A percentile compares a stretch with the other conserved stretches of the same genome.
These are phyloP conservation scores for Fonticula alba DNA, from an alignment of 78 protist species.

Conservation along the genomic window DNA sequence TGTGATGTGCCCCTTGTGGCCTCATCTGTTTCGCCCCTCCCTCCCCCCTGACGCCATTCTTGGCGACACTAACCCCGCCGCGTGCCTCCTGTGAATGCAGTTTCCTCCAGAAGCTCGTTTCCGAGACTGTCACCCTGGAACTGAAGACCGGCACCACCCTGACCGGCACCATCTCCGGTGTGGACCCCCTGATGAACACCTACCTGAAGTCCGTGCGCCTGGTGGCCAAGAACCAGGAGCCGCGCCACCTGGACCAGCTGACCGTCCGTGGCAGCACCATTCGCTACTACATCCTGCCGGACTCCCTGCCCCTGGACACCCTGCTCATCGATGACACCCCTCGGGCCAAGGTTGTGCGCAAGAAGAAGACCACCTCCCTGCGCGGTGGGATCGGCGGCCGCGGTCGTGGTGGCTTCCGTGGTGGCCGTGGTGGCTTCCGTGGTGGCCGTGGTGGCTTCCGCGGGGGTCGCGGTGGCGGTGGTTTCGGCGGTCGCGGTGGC, in stretches of 20 bases:
- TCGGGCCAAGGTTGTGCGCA: conserved; percentile 38
- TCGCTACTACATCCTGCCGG: conserved; percentile 85
- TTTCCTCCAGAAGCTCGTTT: conserved; percentile 70
- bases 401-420: too few species aligned
- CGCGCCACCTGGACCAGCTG: conserved; percentile 68
- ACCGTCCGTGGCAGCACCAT: conserved; percentile 89
- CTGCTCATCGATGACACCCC: conserved; percentile 85
- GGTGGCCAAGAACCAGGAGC: conserved; percentile 65
- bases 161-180: conserved; percentile 77
- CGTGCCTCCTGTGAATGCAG: too few species aligned
- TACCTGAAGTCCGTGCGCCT: conserved; percentile 80
- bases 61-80: too few species aligned
- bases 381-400: too few species aligned
- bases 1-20: too few species aligned
- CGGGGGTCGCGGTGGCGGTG: too few species aligned
- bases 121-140: conserved; percentile 91
- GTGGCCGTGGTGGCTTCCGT: too few species aligned
- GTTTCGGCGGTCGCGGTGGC: too few species aligned
- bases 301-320: conserved; percentile 76
- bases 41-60: too few species aligned
- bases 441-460: too few species aligned
- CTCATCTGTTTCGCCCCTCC: too few species aligned
- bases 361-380: too few species aligned
- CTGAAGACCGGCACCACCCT: conserved; percentile 91
- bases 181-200: conserved; percentile 84